Conservation (phyloP, 176 grass and related monocot species). For the Canna indica region DNA sequence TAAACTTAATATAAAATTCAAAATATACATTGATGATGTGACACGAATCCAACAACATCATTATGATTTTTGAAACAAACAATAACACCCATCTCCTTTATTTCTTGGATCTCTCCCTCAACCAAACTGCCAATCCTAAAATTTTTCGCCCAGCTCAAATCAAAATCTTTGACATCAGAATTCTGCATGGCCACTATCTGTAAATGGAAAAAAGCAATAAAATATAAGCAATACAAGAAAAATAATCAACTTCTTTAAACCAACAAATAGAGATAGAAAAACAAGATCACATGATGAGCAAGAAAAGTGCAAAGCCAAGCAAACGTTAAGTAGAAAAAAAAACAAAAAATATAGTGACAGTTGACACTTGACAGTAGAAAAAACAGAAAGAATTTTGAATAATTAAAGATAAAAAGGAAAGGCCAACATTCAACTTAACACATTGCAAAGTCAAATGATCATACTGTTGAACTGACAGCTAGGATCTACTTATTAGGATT, state of each 20-base stretch:
- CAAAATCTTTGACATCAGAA: conserved; percentile 32
- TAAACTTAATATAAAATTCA: conserved; percentile 7
- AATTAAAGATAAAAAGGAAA: no score
- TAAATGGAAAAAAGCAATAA: neutral
- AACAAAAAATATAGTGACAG: neutral
- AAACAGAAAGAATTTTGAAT: no score
- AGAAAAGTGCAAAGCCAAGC: neutral
- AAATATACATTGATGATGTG: conserved; percentile 83
- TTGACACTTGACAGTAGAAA: no score
- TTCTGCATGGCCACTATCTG: conserved; percentile 63
- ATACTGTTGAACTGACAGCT: no score
- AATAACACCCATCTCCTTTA: conserved; percentile 77
- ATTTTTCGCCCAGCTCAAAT: conserved; percentile 41
- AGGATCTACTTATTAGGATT: no score
- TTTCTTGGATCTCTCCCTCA: conserved; percentile 60
- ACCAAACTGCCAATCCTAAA: conserved; percentile 75
- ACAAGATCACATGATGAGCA: neutral
- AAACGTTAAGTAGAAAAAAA: neutral
- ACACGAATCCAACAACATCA: conserved; percentile 83
- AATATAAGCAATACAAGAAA: neutral
- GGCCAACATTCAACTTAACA: no score
- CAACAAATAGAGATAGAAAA: neutral
- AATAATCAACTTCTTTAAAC: neutral
- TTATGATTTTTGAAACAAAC: conserved; percentile 71
- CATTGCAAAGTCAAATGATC: no score